These are phyloP conservation scores for Thermothelomyces thermophilus DNA, from an alignment of 2,329 filamentous ascomycete genomes.

Conservation along the genomic window DNA sequence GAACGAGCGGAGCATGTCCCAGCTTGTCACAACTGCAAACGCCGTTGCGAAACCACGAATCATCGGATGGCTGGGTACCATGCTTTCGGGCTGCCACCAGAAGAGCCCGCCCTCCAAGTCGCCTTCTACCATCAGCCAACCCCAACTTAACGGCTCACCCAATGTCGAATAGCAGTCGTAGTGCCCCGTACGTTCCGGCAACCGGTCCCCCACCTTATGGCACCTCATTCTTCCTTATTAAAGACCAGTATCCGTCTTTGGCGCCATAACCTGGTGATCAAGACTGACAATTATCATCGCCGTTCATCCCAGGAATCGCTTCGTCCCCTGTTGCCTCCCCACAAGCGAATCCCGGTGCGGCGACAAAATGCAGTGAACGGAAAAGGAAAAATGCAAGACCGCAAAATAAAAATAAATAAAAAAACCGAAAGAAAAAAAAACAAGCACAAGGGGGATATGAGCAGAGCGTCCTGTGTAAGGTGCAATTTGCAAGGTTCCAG, in stretches of 20 bases:
- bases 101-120: neutral
- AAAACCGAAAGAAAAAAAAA: conserved; percentile 18
- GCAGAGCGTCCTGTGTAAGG: conserved; percentile 15
- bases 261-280: conserved; percentile 1
- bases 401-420: conserved; percentile 21
- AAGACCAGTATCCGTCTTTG: neutral
- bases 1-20: neutral
- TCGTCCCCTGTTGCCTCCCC: conserved; percentile 33
- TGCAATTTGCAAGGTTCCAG: conserved; percentile 16
- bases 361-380: conserved; percentile 22
- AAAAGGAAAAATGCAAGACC: conserved; percentile 28
- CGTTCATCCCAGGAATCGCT: conserved; percentile 19
- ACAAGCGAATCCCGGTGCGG: conserved; percentile 32
- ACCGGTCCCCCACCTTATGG: neutral
- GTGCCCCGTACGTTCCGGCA: too few relatives aligned
- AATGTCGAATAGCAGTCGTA: too few relatives aligned
- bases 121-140: neutral
- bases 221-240: neutral
- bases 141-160: neutral
- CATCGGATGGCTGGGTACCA: neutral
- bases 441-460: conserved; percentile 6
- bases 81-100: neutral
- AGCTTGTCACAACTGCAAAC: neutral
- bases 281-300: conserved; percentile 3
- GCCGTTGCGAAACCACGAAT: neutral